A percentile compares a stretch with the other conserved stretches of the same genome.
phyloP scores from a whole-genome alignment of 1,284 basidiomycete species.

The Cutaneotrichosporon mucoides region DNA sequence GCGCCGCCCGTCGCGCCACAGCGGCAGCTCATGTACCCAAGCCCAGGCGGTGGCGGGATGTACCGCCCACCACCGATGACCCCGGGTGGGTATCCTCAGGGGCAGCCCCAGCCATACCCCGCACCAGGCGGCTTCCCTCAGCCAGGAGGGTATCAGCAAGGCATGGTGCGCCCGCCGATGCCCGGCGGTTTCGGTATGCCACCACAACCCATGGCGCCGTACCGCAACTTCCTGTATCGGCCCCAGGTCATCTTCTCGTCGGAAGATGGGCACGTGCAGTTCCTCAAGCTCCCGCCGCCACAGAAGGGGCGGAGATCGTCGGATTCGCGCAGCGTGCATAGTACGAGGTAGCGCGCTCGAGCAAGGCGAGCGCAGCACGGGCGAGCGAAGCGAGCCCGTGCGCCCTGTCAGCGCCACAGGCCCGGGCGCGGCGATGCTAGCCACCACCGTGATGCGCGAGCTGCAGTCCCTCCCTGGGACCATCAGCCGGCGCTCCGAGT shows the following conservation, averaged over 20 bases:
- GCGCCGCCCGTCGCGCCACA: slow-evolving; percentile 27
- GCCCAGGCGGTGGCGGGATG: slow-evolving; percentile 4
- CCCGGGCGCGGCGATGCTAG: too few relatives aligned
- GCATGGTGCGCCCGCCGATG: slow-evolving; percentile 4
- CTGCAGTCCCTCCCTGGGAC: too few relatives aligned
- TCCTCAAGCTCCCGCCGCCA: slow-evolving; percentile 41
- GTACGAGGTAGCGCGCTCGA: neutral
- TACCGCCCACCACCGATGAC: slow-evolving; percentile 3
- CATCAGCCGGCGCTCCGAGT: too few relatives aligned
- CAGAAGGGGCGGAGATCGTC: slow-evolving; percentile 3
- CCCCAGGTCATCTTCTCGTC: slow-evolving; percentile 47
- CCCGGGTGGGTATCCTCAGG: slow-evolving; percentile 1
- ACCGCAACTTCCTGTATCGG: slow-evolving; percentile 28
- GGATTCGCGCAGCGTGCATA: slow-evolving; percentile 9
- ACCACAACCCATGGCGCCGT: slow-evolving; percentile 18
- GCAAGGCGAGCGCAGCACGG: neutral
- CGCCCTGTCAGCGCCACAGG: too few relatives aligned
- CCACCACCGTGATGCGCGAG: too few relatives aligned
- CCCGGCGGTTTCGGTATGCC: slow-evolving; percentile 4
- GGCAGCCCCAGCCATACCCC: neutral
- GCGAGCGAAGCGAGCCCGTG: neutral
- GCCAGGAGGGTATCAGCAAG: neutral
- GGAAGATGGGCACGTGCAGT: slow-evolving; percentile 49
- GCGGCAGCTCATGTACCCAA: slow-evolving; percentile 36
- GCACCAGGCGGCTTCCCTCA: slow-evolving; percentile 6